Evolutionary conservation across 495 filamentous ascomycete species (phyloP), one percentile per base, ranked within the genome.

Genomic region (Pyrenopolyporus hunteri): DNA sequence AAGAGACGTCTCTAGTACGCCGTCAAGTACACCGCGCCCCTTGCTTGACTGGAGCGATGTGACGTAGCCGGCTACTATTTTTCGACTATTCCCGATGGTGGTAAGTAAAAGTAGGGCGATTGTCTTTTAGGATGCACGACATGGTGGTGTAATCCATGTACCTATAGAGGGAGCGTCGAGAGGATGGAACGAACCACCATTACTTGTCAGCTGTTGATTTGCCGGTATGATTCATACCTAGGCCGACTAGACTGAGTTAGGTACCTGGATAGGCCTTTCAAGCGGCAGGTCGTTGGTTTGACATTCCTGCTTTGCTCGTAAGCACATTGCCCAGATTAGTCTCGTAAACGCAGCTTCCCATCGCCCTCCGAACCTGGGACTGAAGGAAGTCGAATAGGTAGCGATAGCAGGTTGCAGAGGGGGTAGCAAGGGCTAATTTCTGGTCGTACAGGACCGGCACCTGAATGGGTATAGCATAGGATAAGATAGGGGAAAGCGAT

Each of bases 151-250:
- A 57, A 61, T 31, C 14, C 36, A 32, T 52, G 40, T 49, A 25
- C 22, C 26, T 23, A 14, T 28, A n/a, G 13, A 33, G 17, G 7
- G 28, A 23, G 13, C 26, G 14, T 61, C 28, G 13, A 57, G 19
- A 17, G 13, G 50, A 61, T 26, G 28, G 25, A 49, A 39, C 39
- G 25, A 49, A 39, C 39, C 13, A 56, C 17, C 17, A 40, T 43
- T 66, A 57, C 42, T 66, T 57, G 57, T 49, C 47, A 61, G 50
- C 62, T 56, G 37, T 36, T 61, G 57, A 53, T 61, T 66, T 57
- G 57, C 39, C 19, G 40, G 35, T 35, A 13, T 57, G 47, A 31
- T 57, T 53, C 45, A 49, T 47, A 26, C 29, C 26, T 16, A 23
- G 14, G 10, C 35, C 40, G 43, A 46, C 31, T 25, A 36, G 26